phyloP scores from a whole-genome alignment of 2,329 filamentous ascomycete genomes.

The Bipolaris sorokiniana region DNA sequence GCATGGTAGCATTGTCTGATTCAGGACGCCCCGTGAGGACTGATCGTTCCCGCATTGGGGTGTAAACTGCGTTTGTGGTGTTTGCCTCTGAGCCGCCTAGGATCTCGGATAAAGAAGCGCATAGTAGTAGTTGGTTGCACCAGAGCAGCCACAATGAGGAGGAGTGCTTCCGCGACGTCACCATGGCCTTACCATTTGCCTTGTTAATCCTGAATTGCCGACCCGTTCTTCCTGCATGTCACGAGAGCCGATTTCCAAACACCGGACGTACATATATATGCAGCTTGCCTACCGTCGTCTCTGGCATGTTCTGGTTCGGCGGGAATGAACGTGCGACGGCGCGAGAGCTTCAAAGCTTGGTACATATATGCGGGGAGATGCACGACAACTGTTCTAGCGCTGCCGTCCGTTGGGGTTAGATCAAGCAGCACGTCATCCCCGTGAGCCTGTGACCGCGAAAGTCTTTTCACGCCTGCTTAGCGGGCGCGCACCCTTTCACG shows the following conservation, averaged over 20 bases:
- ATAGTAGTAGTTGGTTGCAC: too few relatives aligned
- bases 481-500: not conserved
- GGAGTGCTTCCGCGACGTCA: not conserved
- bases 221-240: conserved; percentile 2
- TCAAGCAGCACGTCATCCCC: conserved; percentile 7
- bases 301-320: not conserved
- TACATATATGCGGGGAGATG: conserved; percentile 6
- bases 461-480: conserved; percentile 3
- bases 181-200: conserved; percentile 1
- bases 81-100: too few relatives aligned
- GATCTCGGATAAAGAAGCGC: not conserved
- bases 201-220: not conserved
- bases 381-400: conserved; percentile 8
- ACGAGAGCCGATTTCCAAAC: conserved; percentile 3
- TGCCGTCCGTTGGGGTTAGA: conserved; percentile 2
- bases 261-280: conserved; percentile 6
- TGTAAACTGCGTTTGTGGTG: not conserved
- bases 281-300: conserved; percentile 8
- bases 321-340: conserved; percentile 14
- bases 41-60: not conserved
- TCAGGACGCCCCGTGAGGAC: conserved; percentile 1
- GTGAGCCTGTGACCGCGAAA: conserved; percentile 10
- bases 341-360: conserved; percentile 12
- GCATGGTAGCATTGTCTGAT: conserved; percentile 3
- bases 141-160: too few relatives aligned